These are phyloP conservation scores for Sphaerobolus stellatus DNA, from an alignment of 1,284 basidiomycete genomes.

Conservation along the genomic window DNA sequence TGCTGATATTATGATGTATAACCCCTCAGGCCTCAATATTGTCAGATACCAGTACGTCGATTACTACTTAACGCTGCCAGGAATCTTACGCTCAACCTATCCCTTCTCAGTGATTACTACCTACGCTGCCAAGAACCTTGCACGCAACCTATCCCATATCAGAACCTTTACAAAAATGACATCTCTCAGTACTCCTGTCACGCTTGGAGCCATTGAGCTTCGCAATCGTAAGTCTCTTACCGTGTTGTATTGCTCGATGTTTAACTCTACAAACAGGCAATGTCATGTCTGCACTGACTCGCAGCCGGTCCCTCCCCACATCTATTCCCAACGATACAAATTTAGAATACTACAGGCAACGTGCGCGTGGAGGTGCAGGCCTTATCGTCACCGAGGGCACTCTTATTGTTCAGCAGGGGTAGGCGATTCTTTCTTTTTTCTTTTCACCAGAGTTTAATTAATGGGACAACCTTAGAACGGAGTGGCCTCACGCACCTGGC, in stretches of 20 bases:
- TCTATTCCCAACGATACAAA: constrained; percentile 35
- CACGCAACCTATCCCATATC: too few species aligned
- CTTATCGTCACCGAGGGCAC: constrained; percentile 47
- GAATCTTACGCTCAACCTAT: too few species aligned
- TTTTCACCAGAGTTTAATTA: too few species aligned
- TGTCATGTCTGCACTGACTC: constrained; percentile 36
- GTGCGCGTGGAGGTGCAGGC: constrained; percentile 39
- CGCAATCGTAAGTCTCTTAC: too few species aligned
- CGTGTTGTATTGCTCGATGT: too few species aligned
- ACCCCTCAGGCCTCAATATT: too few species aligned
- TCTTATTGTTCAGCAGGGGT: constrained; percentile 42
- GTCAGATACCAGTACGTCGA: too few species aligned
- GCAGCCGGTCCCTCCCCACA: constrained; percentile 30
- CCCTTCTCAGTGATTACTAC: too few species aligned
- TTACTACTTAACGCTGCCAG: too few species aligned
- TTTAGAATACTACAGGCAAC: constrained; percentile 47
- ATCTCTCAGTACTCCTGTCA: constrained; percentile 2
- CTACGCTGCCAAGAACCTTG: too few species aligned
- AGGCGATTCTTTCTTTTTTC: constrained; percentile 1
- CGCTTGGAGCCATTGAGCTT: constrained; percentile 17
- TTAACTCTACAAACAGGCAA: constrained; percentile 28
- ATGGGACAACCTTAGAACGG: constrained; percentile 22
- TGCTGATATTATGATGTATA: too few species aligned
- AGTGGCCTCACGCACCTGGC: constrained; percentile 33
- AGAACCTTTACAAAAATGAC: constrained; percentile 2